Base-by-base conservation (phyloP, 305 asterid species). In the Rubia peregrina region DNA sequence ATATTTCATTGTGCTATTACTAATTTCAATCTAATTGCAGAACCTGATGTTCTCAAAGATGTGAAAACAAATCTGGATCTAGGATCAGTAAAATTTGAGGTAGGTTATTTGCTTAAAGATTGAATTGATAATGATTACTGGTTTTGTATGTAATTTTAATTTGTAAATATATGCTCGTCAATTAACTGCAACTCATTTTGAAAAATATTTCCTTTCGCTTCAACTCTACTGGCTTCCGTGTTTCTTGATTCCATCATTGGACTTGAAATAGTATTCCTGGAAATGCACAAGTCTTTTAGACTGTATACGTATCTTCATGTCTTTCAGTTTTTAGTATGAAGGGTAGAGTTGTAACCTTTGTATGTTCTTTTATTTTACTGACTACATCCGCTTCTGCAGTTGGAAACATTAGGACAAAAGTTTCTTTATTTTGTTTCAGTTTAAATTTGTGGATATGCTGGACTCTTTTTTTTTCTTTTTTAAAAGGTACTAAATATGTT, bases 31-130 rank as follows among this genome's bases (percentile, higher is more conserved):
- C 40, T 79, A 42, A 70, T 76, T 80, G 78, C 91, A 95, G 99
- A 95, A 83, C 99, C 97, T 72, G 99, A 92, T 77, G 92, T 95
- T 76, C 95, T 75, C 77, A 92, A 83, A 83, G 99, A 95, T 83
- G 98, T 95, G 83, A 95, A 92, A 85, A 91, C 85, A 84, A 92
- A 92, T 80, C 90, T 95, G 51, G 99, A 95, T 75, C 84, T 85
- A 73, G 98, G 98, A 76, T 81, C 96, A 0, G 96, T 92, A 64
- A 95, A 95, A 82, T 95, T 95, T 76, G 98, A 95, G 97, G 99
- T 95, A 33, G 36, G 53, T 51, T 42, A 33, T 51, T 24, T 51
- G 43, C 62, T 51, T 14, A 51, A 51, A 13, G 41, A 61, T 13
- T 14, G 26, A 64, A 8, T 55, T 59, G 46, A 22, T 22, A 36